Conservation (phyloP, 78 protist species). For the Planoprotostelium fungivorum region DNA sequence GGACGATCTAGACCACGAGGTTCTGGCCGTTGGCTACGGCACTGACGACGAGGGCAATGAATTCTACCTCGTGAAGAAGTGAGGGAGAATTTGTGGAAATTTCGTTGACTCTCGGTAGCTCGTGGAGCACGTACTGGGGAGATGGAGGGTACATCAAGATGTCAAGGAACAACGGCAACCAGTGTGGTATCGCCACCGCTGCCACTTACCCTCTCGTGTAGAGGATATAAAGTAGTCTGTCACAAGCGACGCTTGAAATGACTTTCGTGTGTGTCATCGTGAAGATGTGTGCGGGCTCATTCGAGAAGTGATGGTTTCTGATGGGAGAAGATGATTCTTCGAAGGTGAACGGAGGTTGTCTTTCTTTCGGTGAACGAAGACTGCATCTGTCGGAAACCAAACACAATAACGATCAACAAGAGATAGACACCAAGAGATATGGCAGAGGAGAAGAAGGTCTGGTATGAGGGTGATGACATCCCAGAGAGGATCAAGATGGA, state of each 20-base stretch:
- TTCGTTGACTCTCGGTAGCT: constrained; percentile 28
- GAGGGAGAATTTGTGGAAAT: constrained; percentile 2
- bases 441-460: too few species aligned
- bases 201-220: constrained; percentile 36
- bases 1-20: constrained; percentile 74
- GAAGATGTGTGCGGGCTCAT: too few species aligned
- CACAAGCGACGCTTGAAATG: neutral
- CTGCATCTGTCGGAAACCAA: too few species aligned
- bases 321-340: too few species aligned
- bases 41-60: constrained; percentile 5
- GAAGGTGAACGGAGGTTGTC: too few species aligned
- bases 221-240: neutral
- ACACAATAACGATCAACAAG: too few species aligned
- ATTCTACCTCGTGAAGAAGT: constrained; percentile 10
- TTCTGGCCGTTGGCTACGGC: constrained; percentile 75
- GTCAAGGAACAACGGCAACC: constrained; percentile 12
- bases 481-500: neutral
- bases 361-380: too few species aligned
- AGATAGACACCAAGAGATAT: too few species aligned
- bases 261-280: too few species aligned
- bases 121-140: constrained; percentile 70
- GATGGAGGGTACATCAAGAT: constrained; percentile 47
- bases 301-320: too few species aligned
- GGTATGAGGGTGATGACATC: neutral
- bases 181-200: constrained; percentile 46